Conservation (phyloP, 2,329 filamentous ascomycete genomes). For the Ustulina deusta region DNA sequence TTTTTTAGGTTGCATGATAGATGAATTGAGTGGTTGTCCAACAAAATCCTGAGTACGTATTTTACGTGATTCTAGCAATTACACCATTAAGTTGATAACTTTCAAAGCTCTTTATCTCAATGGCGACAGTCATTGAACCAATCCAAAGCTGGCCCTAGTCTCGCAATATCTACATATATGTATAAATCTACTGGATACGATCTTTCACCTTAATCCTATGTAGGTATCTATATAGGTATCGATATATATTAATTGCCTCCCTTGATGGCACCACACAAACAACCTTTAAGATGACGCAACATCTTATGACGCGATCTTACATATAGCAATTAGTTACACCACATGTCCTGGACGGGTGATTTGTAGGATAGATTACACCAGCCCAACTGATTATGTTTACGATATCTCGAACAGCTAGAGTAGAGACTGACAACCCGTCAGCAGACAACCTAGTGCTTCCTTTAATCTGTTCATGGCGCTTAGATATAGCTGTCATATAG, state of each 20-base stretch:
- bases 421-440: no score
- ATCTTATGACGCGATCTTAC: not conserved
- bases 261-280: not conserved
- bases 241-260: not conserved
- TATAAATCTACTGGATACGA: no score
- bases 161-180: not conserved
- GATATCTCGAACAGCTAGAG: no score
- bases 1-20: constrained; percentile 35
- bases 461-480: no score
- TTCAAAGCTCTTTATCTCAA: not conserved
- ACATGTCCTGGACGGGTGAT: not conserved
- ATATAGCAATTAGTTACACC: not conserved
- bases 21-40: constrained; percentile 35
- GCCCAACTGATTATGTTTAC: no score
- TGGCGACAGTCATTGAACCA: not conserved
- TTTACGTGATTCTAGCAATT: constrained; percentile 8
- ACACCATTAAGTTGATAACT: not conserved
- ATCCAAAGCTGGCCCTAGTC: not conserved
- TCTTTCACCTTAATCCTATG: not conserved
- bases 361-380: not conserved
- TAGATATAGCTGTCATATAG: no score
- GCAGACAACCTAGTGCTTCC: no score
- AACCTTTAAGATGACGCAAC: not conserved
- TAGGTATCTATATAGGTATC: not conserved
- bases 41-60: constrained; percentile 8